These are phyloP conservation scores for Phytophthora syringae DNA, from an alignment of 352 stramenopile species.

Conservation along the genomic window DNA sequence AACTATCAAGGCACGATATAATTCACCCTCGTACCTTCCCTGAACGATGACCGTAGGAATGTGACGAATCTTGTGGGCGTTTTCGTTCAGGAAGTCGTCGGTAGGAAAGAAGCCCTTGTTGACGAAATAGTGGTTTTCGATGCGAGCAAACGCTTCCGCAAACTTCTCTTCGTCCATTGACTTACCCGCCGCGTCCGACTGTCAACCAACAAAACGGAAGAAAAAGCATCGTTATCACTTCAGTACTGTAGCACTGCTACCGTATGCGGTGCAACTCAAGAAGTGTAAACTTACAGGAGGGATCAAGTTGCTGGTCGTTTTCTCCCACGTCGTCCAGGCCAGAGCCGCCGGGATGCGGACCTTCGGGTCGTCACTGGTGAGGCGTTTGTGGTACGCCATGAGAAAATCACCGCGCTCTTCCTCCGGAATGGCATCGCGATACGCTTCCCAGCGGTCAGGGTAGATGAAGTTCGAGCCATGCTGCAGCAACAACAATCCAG, in stretches of 20 bases:
- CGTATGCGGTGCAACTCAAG: no score
- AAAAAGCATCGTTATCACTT: slow-evolving; percentile 1
- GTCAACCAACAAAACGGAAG: background rate
- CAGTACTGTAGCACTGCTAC: no score
- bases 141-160: slow-evolving; percentile 90
- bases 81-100: slow-evolving; percentile 89
- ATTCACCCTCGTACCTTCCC: slow-evolving; percentile 54
- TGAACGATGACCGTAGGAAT: slow-evolving; percentile 94
- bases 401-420: slow-evolving; percentile 87
- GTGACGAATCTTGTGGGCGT: slow-evolving; percentile 91
- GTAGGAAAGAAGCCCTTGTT: slow-evolving; percentile 91
- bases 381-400: slow-evolving; percentile 86
- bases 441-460: slow-evolving; percentile 91
- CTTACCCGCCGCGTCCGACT: slow-evolving; percentile 72
- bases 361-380: slow-evolving; percentile 88
- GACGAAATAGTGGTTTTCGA: slow-evolving; percentile 95
- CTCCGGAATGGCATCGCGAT: slow-evolving; percentile 87
- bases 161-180: slow-evolving; percentile 86
- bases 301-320: slow-evolving; percentile 85
- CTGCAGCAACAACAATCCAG: slow-evolving; percentile 21
- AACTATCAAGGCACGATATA: background rate
- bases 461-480: slow-evolving; percentile 90
- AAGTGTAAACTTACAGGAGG: slow-evolving; percentile 49
- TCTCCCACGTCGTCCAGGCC: slow-evolving; percentile 94
- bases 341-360: slow-evolving; percentile 83